Conservation (phyloP, 225 moss, liverwort and hornwort species). For the Bryoerythrophyllum caledonicum region DNA sequence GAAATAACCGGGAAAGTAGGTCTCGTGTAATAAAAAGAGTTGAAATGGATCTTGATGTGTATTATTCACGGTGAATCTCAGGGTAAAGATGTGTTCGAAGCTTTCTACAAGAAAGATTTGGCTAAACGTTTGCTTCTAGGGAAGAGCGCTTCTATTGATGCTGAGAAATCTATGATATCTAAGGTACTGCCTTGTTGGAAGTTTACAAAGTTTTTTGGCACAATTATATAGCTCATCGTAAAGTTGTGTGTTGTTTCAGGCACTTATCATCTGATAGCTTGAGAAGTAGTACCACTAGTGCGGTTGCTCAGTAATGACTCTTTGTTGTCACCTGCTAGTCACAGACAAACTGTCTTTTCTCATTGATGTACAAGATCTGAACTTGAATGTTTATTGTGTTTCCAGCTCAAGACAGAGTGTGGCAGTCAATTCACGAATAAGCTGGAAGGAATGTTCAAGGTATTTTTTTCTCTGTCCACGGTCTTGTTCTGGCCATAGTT, state of each 20-base stretch:
- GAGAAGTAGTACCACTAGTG: neutral
- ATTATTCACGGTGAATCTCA: slow-evolving; percentile 26
- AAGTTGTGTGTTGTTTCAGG: neutral
- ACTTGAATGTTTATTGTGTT: neutral
- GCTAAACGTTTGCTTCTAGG: slow-evolving; percentile 90
- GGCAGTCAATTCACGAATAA: slow-evolving; percentile 97
- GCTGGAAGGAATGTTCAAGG: slow-evolving; percentile 98
- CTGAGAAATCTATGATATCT: slow-evolving; percentile 97
- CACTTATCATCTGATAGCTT: neutral
- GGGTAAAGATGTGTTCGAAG: slow-evolving; percentile 97
- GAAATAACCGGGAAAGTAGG: neutral
- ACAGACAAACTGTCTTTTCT: neutral
- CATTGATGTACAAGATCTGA: neutral
- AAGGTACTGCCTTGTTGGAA: slow-evolving; percentile 51
- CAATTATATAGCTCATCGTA: neutral
- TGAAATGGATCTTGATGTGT: slow-evolving; percentile 2
- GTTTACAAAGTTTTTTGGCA: neutral
- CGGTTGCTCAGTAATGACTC: neutral
- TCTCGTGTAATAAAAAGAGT: neutral
- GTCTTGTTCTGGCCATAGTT: neutral
- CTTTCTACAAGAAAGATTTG: slow-evolving; percentile 92
- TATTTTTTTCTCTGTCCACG: slow-evolving; percentile 13
- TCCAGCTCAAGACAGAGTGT: slow-evolving; percentile 92
- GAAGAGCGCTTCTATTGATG: slow-evolving; percentile 96
- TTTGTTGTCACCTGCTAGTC: neutral